Percentiles rank a stretch among this genome's conserved stretches.
phyloP scores from a whole-genome alignment of 352 stramenopile species.

The Pythium vanterpoolii region DNA sequence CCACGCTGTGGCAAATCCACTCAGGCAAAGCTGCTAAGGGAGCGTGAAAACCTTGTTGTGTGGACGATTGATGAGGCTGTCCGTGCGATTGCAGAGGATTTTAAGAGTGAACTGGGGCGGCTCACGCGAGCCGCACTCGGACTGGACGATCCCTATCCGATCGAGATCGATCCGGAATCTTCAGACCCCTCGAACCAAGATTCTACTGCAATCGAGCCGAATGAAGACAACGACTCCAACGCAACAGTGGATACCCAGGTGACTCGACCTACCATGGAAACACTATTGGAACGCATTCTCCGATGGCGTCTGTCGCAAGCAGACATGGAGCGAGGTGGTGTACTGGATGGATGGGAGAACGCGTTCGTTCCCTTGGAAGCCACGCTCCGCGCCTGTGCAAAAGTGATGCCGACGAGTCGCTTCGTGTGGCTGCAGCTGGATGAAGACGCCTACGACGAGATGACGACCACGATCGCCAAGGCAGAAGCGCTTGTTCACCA shows the following conservation, averaged over 20 bases:
- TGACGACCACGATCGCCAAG: constrained; percentile 23
- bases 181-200: neutral
- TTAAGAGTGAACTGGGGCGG: constrained; percentile 37
- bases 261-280: constrained; percentile 18
- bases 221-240: neutral
- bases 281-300: constrained; percentile 57
- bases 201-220: neutral
- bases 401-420: constrained; percentile 35
- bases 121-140: constrained; percentile 23
- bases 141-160: neutral
- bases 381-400: constrained; percentile 36
- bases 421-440: constrained; percentile 62
- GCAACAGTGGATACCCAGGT: neutral
- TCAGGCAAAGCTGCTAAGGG: constrained; percentile 63
- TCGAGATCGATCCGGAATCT: neutral
- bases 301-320: constrained; percentile 53
- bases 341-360: constrained; percentile 79
- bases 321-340: constrained; percentile 58
- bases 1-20: constrained; percentile 76
- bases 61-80: constrained; percentile 82
- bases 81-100: constrained; percentile 22
- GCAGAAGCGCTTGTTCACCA: neutral
- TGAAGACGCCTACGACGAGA: constrained; percentile 65
- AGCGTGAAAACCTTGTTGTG: constrained; percentile 63
- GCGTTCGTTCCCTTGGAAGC: constrained; percentile 39